Evolutionary conservation across 805 yeast species (phyloP).

Genomic region (Metschnikowia anglica): DNA sequence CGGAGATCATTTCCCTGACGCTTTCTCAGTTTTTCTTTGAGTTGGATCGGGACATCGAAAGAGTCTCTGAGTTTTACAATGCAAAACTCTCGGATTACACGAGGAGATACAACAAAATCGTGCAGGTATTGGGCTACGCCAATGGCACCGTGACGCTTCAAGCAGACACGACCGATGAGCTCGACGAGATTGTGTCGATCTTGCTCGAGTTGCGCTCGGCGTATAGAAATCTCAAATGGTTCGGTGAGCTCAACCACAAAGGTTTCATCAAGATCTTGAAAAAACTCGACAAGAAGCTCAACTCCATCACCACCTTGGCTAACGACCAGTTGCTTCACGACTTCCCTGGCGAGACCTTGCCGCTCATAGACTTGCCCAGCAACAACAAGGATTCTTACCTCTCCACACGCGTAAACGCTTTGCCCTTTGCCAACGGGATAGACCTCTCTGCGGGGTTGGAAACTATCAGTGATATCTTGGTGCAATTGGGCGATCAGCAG

Average conservation of each 20-base stretch:
- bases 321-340: slow-evolving; percentile 21
- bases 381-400: slow-evolving; percentile 45
- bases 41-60: slow-evolving; percentile 77
- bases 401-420: slow-evolving; percentile 64
- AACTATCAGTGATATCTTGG: slow-evolving; percentile 51
- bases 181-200: slow-evolving; percentile 47
- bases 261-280: slow-evolving; percentile 88
- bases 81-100: slow-evolving; percentile 72
- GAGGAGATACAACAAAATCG: slow-evolving; percentile 56
- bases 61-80: slow-evolving; percentile 76
- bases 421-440: slow-evolving; percentile 73
- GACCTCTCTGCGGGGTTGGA: slow-evolving; percentile 57
- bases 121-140: slow-evolving; percentile 35
- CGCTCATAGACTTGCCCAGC: slow-evolving; percentile 25
- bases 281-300: slow-evolving; percentile 79
- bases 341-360: slow-evolving; percentile 6
- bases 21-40: slow-evolving; percentile 71
- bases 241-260: slow-evolving; percentile 85
- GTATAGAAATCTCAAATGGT: slow-evolving; percentile 87
- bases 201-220: slow-evolving; percentile 73
- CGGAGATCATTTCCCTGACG: slow-evolving; percentile 42
- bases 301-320: slow-evolving; percentile 24
- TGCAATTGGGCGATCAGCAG: slow-evolving; percentile 48
- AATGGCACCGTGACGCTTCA: slow-evolving; percentile 27
- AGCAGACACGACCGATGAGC: slow-evolving; percentile 40